Evolutionary conservation across 768 basidiomycete genomes (phyloP), one percentile per base, ranked within the genome.

Genomic region (Trametes sanguinea): DNA sequence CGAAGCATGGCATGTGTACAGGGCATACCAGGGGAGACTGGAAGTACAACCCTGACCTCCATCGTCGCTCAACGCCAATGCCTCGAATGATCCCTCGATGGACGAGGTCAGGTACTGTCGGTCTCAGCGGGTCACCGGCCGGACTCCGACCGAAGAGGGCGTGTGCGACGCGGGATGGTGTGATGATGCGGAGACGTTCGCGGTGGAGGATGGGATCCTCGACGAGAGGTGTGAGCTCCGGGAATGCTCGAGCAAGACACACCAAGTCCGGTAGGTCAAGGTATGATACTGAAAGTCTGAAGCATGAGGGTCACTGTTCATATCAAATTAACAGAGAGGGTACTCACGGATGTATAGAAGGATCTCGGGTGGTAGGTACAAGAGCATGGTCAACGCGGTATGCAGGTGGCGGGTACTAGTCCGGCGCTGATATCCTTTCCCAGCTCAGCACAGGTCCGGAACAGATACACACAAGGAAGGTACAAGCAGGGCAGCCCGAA

Each of bases 201-300:
- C 77, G 81, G 67, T 90, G 87, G 35, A 92, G 74, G 9, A 86
- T 80, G 0, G 85, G 87, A 70, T 91, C 89, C 6, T 78, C 71
- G 10, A 86, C 81, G 54, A 90, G 76, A 6, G 68, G 69, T 7
- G 79, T 78, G 6, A 90, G 76, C 27, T 71, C 62, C 30, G 79
- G 83, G 54, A 76, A 80, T 30, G 81, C 76, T 57, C 76, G 80
- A 7, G 82, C 79, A 43, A 89, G 70, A 1, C 77, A 68, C 50
- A 81, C 81, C 48, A 90, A 80, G 69, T 92, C 90, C 0, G 90
- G 89, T 6, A 90, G 73, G 72, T 91, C 90, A 57, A 92, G 78
- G 71, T 83, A 91, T 0, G 86, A 85, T 47, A 88, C 89, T 90
- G 59, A 2, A 29, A 22, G 44, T 30, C n/a, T 27, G 42, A 5